A percentile compares a stretch with the other conserved stretches of the same genome.
phyloP scores from a whole-genome alignment of 306 rosid species.

The Oemleria cerasiformis region DNA sequence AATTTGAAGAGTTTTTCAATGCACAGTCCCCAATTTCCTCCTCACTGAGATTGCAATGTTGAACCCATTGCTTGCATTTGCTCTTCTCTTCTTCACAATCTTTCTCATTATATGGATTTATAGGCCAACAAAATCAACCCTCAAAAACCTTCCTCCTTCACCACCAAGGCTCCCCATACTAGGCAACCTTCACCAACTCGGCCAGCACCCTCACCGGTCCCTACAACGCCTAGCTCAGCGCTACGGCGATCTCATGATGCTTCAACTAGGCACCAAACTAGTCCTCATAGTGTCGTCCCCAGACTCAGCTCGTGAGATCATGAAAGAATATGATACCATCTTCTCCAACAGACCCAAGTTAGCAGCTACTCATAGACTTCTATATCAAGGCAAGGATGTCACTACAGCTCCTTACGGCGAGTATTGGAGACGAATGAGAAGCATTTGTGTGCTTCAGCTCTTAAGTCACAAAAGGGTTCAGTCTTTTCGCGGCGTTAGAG shows the following conservation, averaged over 20 bases:
- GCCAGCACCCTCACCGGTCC: background rate
- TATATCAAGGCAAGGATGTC: background rate
- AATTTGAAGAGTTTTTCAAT: background rate
- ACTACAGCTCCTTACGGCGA: background rate
- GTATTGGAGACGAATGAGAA: background rate
- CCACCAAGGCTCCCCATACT: constrained; percentile 18
- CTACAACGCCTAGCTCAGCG: background rate
- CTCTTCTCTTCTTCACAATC: background rate
- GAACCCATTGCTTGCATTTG: background rate
- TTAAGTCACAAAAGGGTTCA: constrained; percentile 14
- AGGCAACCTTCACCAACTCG: constrained; percentile 28
- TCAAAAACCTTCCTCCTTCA: constrained; percentile 17
- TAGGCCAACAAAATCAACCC: background rate
- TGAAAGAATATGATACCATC: background rate
- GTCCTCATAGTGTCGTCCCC: background rate
- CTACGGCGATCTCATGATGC: background rate
- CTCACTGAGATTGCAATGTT: background rate
- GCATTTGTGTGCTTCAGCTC: constrained; percentile 8
- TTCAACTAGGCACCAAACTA: background rate
- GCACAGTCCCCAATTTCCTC: too few relatives aligned
- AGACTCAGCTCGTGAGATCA: background rate
- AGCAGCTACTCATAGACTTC: background rate
- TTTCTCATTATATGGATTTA: background rate
- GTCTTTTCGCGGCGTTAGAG: constrained; percentile 3
- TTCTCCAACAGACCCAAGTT: background rate